These are phyloP conservation scores for Trematosphaeria pertusa DNA, from an alignment of 2,329 filamentous ascomycete species.

Conservation along the genomic window DNA sequence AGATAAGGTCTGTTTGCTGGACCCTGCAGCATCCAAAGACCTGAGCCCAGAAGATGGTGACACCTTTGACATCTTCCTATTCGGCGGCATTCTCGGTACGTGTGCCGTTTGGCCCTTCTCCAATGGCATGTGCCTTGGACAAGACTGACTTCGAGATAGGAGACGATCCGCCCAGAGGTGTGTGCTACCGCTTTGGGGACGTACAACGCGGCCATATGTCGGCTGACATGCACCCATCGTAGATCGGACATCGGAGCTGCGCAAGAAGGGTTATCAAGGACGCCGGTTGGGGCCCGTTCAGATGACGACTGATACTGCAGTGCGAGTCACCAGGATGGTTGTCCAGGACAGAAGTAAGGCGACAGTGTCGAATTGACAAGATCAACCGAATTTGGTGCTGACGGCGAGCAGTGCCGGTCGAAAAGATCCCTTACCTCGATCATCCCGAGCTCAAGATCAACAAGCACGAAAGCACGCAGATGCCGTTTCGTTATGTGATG, in stretches of 20 bases:
- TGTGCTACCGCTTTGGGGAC: constrained; percentile 32
- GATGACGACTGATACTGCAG: constrained; percentile 98
- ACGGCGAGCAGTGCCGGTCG: constrained; percentile 69
- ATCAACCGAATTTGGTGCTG: constrained; percentile 16
- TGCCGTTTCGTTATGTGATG: constrained; percentile 97
- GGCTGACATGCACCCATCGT: constrained; percentile 28
- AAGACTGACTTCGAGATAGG: constrained; percentile 60
- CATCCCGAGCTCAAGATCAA: constrained; percentile 89
- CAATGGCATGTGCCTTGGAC: constrained; percentile 2
- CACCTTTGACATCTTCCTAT: constrained; percentile 87
- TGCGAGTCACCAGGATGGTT: constrained; percentile 89
- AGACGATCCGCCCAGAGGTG: constrained; percentile 92
- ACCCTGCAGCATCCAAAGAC: constrained; percentile 83
- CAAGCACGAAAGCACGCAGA: constrained; percentile 91
- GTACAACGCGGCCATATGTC: constrained; percentile 10
- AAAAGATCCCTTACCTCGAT: constrained; percentile 82
- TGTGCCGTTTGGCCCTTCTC: constrained; percentile 5
- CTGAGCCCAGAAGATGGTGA: constrained; percentile 83
- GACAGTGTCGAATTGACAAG: not conserved
- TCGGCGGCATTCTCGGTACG: constrained; percentile 92
- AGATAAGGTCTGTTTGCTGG: constrained; percentile 82
- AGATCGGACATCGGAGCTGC: constrained; percentile 95
- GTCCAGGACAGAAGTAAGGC: constrained; percentile 79
- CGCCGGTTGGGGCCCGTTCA: constrained; percentile 89
- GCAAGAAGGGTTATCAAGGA: constrained; percentile 90